A percentile compares a stretch with the other conserved stretches of the same genome.
phyloP scores from a whole-genome alignment of 441 rosid species.

The Erodium moschatum region DNA sequence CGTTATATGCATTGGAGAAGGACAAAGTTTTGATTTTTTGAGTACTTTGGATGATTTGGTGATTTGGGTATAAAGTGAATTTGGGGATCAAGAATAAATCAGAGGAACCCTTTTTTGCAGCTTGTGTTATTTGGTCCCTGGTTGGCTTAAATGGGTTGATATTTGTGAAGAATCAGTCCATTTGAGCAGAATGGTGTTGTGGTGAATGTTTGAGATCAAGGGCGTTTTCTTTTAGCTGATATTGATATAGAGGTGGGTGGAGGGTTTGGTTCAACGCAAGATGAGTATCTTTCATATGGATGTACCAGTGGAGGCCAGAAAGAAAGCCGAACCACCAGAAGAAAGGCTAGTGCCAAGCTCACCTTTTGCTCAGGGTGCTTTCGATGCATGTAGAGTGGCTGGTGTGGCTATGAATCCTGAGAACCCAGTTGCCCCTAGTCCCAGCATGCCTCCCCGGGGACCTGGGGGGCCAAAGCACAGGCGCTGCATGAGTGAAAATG shows the following conservation, averaged over 20 bases:
- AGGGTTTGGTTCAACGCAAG: background rate
- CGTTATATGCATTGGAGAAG: background rate
- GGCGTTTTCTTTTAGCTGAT: background rate
- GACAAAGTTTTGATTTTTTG: background rate
- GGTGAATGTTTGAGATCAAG: background rate
- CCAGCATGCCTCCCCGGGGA: background rate
- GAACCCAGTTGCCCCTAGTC: conserved; percentile 12
- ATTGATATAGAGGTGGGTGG: background rate
- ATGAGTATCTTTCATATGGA: conserved; percentile 6
- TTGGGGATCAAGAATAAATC: background rate
- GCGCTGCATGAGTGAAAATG: conserved; percentile 57
- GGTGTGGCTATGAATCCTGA: conserved; percentile 45
- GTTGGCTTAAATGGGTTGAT: conserved; percentile 2
- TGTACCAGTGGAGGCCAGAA: background rate
- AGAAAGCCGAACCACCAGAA: background rate
- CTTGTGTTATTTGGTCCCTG: background rate
- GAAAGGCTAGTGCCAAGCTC: background rate
- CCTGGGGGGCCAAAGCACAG: conserved; percentile 39
- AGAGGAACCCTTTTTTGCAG: background rate
- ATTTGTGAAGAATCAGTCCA: conserved; percentile 4
- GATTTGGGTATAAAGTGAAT: background rate
- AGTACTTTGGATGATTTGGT: background rate
- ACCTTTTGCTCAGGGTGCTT: background rate
- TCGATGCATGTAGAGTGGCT: conserved; percentile 43
- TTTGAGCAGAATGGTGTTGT: background rate